Evolutionary conservation across 306 rosid genomes (phyloP).

Genomic region (Cucurbita ficifolia): DNA sequence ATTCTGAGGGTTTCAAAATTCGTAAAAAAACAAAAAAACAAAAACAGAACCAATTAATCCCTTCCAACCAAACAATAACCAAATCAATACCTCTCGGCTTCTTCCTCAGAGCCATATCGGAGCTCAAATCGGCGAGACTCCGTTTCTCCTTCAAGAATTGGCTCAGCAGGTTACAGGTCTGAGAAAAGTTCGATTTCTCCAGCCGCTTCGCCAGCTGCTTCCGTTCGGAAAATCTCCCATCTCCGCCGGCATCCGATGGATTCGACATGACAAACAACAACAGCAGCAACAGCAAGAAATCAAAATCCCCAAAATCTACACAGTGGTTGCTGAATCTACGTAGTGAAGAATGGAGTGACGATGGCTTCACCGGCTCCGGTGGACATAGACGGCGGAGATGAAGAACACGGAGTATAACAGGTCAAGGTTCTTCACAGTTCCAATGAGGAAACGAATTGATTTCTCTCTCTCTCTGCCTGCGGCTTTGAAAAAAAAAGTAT

Average conservation of each 20-base stretch:
- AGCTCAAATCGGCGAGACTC: background rate
- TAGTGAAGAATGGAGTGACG: background rate
- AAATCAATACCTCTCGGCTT: conserved; percentile 3
- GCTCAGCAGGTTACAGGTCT: conserved; percentile 54
- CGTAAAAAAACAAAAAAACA: background rate
- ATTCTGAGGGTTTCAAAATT: background rate
- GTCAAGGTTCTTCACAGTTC: background rate
- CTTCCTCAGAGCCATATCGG: conserved; percentile 2
- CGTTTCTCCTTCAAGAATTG: conserved; percentile 66
- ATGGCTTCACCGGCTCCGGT: background rate
- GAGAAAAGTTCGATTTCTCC: conserved; percentile 57
- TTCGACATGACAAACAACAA: background rate
- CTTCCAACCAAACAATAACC: background rate
- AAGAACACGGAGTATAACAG: background rate
- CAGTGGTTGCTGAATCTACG: background rate
- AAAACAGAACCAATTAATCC: background rate
- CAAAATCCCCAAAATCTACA: background rate
- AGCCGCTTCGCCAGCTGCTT: conserved; percentile 19
- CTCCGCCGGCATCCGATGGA: conserved; percentile 1
- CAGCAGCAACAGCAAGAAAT: background rate
- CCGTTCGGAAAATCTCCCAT: background rate
- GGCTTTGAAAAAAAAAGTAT: background rate
- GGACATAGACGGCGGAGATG: background rate
- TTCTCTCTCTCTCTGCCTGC: background rate
- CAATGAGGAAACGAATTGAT: background rate